A percentile compares a stretch with the other conserved stretches of the same genome.
phyloP scores from a whole-genome alignment of 306 rosid species.

The Begonia fuchsioides region DNA sequence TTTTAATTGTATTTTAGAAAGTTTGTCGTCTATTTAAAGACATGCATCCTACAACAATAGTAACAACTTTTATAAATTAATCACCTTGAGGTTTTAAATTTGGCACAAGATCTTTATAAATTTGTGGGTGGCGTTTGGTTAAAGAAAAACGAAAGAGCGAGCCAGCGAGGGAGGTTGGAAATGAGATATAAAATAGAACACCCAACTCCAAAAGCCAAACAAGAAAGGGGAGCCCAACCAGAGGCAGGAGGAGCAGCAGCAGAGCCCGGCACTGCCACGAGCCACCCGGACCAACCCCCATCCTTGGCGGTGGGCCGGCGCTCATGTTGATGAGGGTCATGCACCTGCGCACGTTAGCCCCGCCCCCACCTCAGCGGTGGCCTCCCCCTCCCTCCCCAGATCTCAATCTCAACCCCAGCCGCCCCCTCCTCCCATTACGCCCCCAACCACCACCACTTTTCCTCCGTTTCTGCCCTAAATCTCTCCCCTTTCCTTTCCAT shows the following conservation, averaged over 20 bases:
- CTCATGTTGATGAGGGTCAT: neutral
- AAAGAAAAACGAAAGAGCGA: no score
- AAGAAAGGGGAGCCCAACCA: no score
- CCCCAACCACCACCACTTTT: constrained; percentile 20
- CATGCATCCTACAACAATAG: no score
- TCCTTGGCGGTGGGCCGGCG: constrained; percentile 18
- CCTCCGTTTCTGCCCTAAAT: neutral
- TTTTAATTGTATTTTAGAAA: no score
- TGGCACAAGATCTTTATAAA: no score
- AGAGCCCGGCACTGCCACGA: neutral
- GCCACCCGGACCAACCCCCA: constrained; percentile 7
- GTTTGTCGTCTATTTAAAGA: no score
- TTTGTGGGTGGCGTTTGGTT: no score
- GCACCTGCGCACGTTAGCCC: constrained; percentile 36
- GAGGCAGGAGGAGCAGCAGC: neutral
- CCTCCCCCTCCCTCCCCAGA: constrained; percentile 47
- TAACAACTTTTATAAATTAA: no score
- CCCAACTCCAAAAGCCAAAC: no score
- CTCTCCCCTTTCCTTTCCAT: constrained; percentile 3
- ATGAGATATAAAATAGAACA: no score
- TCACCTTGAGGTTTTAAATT: no score
- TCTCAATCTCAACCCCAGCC: constrained; percentile 68
- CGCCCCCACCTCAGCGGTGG: constrained; percentile 71
- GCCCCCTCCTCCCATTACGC: constrained; percentile 48
- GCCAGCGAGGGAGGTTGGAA: no score